These are phyloP conservation scores for Micromonas commoda DNA, from an alignment of 139 green algal genomes.

Conservation along the genomic window DNA sequence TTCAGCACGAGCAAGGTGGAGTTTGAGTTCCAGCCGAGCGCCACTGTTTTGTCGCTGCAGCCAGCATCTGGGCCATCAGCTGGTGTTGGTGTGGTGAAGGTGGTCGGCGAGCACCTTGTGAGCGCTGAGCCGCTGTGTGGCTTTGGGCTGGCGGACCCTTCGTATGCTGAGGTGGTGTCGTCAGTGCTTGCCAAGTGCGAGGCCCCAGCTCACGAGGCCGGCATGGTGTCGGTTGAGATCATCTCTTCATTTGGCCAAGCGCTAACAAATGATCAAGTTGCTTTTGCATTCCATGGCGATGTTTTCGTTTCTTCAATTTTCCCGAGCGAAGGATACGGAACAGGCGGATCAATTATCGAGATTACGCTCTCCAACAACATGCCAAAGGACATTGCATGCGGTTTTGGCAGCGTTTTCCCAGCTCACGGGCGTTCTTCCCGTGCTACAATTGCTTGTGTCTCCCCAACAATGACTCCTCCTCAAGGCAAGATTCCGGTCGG, in stretches of 20 bases:
- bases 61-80: background rate
- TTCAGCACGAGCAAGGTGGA: constrained; percentile 9
- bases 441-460: too few species aligned
- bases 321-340: too few species aligned
- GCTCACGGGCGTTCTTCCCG: too few species aligned
- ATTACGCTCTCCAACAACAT: too few species aligned
- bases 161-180: background rate
- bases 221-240: background rate
- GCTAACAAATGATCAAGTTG: background rate
- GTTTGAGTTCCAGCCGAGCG: background rate
- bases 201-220: background rate
- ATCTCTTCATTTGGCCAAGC: background rate
- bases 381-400: too few species aligned
- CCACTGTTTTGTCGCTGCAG: background rate
- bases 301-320: too few species aligned
- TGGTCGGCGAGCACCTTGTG: background rate
- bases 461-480: background rate
- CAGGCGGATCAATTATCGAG: too few species aligned
- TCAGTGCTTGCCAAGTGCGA: background rate
- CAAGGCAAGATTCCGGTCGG: background rate
- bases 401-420: too few species aligned
- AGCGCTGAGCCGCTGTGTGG: background rate
- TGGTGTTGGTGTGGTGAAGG: constrained; percentile 8
- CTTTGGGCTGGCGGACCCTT: background rate
- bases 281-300: background rate